phyloP scores from a whole-genome alignment of 805 yeast genomes.

The Lachancea meyersii region DNA sequence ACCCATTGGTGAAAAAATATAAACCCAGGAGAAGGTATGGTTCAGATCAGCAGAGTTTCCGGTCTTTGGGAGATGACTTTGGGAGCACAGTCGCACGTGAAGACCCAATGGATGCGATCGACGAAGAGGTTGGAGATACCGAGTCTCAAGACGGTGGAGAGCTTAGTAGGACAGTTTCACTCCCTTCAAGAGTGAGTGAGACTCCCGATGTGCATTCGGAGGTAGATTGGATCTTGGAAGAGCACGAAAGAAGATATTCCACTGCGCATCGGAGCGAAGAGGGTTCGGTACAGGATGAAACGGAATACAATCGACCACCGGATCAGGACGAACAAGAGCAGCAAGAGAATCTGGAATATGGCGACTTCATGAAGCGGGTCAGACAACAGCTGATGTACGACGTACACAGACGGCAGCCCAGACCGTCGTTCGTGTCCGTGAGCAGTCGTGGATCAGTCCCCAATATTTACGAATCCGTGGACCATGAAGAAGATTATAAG shows the following conservation, averaged over 20 bases:
- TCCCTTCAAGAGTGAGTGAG: conserved; percentile 38
- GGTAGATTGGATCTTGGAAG: conserved; percentile 36
- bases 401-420: conserved; percentile 11
- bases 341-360: conserved; percentile 22
- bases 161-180: conserved; percentile 36
- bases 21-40: conserved; percentile 24
- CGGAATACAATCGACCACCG: conserved; percentile 1
- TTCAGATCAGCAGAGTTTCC: conserved; percentile 36
- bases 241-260: conserved; percentile 37
- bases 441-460: conserved; percentile 31
- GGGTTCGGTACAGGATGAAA: conserved; percentile 21
- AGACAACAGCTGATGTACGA: conserved; percentile 18
- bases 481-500: conserved; percentile 25
- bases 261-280: conserved; percentile 23
- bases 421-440: conserved; percentile 28
- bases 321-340: conserved; percentile 5
- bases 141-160: conserved; percentile 32
- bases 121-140: conserved; percentile 21
- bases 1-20: conserved; percentile 35
- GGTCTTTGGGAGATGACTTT: conserved; percentile 37
- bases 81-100: conserved; percentile 23
- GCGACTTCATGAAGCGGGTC: conserved; percentile 29
- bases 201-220: conserved; percentile 31
- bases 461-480: conserved; percentile 26
- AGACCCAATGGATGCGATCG: conserved; percentile 19